Conservation (phyloP, 805 yeast genomes). For the Saturnispora saitoi region DNA sequence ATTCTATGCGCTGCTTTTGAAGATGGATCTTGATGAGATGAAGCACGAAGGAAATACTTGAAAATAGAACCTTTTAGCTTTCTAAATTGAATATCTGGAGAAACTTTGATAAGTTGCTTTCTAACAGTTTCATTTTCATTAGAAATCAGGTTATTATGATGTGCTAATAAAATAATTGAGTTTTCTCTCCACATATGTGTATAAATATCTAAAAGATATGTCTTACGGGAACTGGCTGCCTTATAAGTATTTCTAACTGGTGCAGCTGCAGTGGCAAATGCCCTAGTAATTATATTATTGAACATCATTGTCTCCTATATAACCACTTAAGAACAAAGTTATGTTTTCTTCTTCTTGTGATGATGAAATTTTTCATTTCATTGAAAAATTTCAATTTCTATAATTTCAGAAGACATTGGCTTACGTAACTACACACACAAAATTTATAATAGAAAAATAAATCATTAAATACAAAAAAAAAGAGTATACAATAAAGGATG, state of each 20-base stretch:
- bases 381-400: background rate
- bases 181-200: conserved; percentile 57
- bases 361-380: background rate
- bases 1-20: conserved; percentile 36
- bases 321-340: too few species aligned
- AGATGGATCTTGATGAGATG: conserved; percentile 68
- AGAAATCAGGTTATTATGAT: conserved; percentile 74
- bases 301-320: background rate
- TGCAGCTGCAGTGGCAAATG: conserved; percentile 8
- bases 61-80: conserved; percentile 64
- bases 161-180: conserved; percentile 69
- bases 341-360: background rate
- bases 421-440: background rate
- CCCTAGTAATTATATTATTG: conserved; percentile 1
- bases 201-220: conserved; percentile 76
- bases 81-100: conserved; percentile 35
- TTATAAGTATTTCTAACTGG: conserved; percentile 37
- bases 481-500: background rate
- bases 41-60: conserved; percentile 67
- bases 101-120: conserved; percentile 44
- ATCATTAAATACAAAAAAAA: background rate
- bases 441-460: background rate
- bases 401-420: background rate
- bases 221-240: conserved; percentile 66
- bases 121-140: conserved; percentile 60